Conservation (phyloP, 768 basidiomycete genomes). For the Pleurotus sapidus region DNA sequence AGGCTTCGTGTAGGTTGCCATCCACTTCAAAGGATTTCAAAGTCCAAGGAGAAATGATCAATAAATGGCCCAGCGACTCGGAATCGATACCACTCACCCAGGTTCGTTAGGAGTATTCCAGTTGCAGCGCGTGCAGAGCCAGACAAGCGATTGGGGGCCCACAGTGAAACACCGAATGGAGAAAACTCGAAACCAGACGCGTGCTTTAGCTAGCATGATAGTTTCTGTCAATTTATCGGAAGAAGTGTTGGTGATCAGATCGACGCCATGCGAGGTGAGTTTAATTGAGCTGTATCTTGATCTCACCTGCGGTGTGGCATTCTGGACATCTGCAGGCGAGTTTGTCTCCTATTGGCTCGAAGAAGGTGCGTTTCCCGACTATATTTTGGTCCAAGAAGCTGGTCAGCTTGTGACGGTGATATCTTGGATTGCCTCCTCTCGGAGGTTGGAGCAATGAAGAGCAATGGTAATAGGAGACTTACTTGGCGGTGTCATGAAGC, state of each 20-base stretch:
- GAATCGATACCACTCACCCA: background rate
- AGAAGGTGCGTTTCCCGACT: background rate
- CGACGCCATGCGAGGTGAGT: background rate
- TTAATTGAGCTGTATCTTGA: background rate
- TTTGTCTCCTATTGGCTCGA: constrained; percentile 1
- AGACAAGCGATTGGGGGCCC: background rate
- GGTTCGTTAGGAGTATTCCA: constrained; percentile 1
- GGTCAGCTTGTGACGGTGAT: no score
- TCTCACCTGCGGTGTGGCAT: background rate
- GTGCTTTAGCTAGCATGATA: constrained; percentile 6
- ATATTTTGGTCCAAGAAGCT: background rate
- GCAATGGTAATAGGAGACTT: no score
- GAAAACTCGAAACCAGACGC: constrained; percentile 2
- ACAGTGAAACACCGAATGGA: constrained; percentile 1
- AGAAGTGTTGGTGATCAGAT: background rate
- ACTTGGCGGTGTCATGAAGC: no score
- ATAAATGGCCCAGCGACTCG: background rate
- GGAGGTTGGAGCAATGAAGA: no score
- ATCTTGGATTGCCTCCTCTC: no score
- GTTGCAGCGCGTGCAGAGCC: background rate
- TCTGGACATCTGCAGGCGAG: constrained; percentile 1
- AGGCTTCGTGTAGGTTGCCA: background rate
- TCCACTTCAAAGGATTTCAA: background rate
- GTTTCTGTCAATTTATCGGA: background rate
- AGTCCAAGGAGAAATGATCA: background rate